These are phyloP conservation scores for Erodium maritimum DNA, from an alignment of 345 rosid genomes.

Conservation along the genomic window DNA sequence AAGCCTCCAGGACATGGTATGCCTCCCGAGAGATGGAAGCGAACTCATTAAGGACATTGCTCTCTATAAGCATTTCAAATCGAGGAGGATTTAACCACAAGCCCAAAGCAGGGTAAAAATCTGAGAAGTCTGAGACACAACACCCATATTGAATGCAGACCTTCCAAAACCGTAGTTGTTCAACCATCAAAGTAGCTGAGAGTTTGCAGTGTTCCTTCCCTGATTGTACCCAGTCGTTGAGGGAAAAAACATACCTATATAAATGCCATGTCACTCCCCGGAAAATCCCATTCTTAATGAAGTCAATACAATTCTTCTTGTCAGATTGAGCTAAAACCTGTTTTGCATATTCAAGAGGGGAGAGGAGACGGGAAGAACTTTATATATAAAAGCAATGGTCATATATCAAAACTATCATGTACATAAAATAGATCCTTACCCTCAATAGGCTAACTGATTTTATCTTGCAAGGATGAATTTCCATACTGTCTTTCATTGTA, in stretches of 20 bases:
- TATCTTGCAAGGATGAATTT: constrained; percentile 44
- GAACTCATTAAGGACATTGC: constrained; percentile 46
- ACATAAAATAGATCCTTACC: constrained; percentile 26
- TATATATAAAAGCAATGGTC: neutral
- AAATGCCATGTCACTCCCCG: constrained; percentile 58
- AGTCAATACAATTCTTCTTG: constrained; percentile 39
- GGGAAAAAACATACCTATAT: constrained; percentile 43
- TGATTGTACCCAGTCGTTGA: constrained; percentile 55
- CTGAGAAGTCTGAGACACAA: constrained; percentile 53
- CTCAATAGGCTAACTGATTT: constrained; percentile 52
- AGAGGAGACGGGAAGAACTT: neutral
- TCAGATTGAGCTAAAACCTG: constrained; percentile 72
- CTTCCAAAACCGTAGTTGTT: constrained; percentile 78
- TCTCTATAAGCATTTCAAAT: constrained; percentile 45
- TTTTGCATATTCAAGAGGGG: constrained; percentile 7
- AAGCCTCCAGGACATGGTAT: constrained; percentile 63
- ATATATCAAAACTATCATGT: neutral
- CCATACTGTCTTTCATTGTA: constrained; percentile 26
- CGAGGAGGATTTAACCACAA: constrained; percentile 79
- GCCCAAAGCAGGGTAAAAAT: constrained; percentile 68
- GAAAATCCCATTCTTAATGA: constrained; percentile 42
- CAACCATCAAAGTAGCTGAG: constrained; percentile 61
- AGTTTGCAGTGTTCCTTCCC: constrained; percentile 67
- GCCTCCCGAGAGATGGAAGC: constrained; percentile 59
- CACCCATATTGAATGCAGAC: constrained; percentile 57